Conservation (phyloP, 805 yeast genomes). For the Saturnispora kantuleensis region DNA sequence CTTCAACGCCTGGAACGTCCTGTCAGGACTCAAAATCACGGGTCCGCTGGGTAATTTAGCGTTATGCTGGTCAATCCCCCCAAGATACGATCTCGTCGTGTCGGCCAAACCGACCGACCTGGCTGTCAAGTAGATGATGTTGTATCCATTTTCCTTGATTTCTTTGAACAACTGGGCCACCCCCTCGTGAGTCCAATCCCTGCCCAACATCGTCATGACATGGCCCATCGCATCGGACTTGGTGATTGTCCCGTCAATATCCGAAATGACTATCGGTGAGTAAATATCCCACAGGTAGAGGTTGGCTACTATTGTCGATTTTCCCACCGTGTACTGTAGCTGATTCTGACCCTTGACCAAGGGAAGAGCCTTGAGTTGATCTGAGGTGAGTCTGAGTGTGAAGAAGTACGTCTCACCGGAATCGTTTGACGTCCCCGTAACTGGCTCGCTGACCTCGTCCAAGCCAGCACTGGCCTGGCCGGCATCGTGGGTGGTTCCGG, state of each 20-base stretch:
- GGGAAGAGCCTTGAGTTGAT: slow-evolving; percentile 67
- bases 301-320: slow-evolving; percentile 62
- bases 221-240: slow-evolving; percentile 97
- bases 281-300: slow-evolving; percentile 75
- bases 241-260: slow-evolving; percentile 96
- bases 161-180: slow-evolving; percentile 90
- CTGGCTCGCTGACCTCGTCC: not conserved
- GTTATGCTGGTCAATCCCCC: slow-evolving; percentile 70
- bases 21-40: slow-evolving; percentile 87
- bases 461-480: not conserved
- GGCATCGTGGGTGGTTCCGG: no score
- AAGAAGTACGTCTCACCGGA: slow-evolving; percentile 47
- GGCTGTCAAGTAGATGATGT: slow-evolving; percentile 87
- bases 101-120: slow-evolving; percentile 95
- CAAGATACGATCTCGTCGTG: slow-evolving; percentile 72
- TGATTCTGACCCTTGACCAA: slow-evolving; percentile 74
- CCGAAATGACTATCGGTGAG: slow-evolving; percentile 89
- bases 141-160: slow-evolving; percentile 79
- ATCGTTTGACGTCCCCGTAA: slow-evolving; percentile 6
- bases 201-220: slow-evolving; percentile 83
- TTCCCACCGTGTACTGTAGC: slow-evolving; percentile 72
- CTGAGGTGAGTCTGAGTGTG: slow-evolving; percentile 83
- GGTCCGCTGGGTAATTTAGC: slow-evolving; percentile 77
- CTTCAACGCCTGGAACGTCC: slow-evolving; percentile 89
- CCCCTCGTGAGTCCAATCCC: slow-evolving; percentile 97